A percentile compares a stretch with the other conserved stretches of the same genome.
These are phyloP conservation scores for Termitomyces eurrhizus DNA, from an alignment of 768 basidiomycete species.

Conservation along the genomic window DNA sequence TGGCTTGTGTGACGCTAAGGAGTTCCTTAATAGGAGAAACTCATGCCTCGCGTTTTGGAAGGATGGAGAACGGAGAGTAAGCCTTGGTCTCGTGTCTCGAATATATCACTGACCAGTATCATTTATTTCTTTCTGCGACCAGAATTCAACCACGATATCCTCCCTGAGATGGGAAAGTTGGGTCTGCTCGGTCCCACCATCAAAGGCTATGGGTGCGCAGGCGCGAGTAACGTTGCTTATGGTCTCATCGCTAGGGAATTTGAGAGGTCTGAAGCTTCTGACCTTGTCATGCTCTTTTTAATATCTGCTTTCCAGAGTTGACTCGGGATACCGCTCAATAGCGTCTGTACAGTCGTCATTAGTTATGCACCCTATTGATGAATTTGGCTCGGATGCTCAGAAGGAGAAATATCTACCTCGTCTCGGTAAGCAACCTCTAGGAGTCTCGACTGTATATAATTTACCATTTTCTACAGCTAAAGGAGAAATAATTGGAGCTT, in stretches of 20 bases:
- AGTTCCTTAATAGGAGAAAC: constrained; percentile 54
- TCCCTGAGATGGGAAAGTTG: constrained; percentile 90
- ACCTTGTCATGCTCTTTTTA: neutral
- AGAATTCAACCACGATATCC: constrained; percentile 76
- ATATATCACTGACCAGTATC: neutral
- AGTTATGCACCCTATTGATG: constrained; percentile 92
- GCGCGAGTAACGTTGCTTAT: constrained; percentile 87
- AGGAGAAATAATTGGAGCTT: constrained; percentile 89
- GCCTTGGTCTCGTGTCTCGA: constrained; percentile 11
- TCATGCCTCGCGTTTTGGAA: constrained; percentile 84
- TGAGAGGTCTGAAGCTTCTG: constrained; percentile 57
- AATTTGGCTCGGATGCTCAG: constrained; percentile 86
- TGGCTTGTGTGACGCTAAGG: neutral
- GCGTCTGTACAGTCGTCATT: constrained; percentile 95
- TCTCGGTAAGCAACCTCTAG: constrained; percentile 48
- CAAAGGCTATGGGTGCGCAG: constrained; percentile 90
- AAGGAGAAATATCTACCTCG: constrained; percentile 88
- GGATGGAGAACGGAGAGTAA: constrained; percentile 86
- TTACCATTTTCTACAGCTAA: constrained; percentile 42
- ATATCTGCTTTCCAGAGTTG: constrained; percentile 52
- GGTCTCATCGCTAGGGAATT: constrained; percentile 93
- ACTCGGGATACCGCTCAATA: constrained; percentile 94
- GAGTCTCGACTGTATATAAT: neutral
- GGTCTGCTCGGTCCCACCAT: constrained; percentile 93
- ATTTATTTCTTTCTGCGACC: neutral